These are phyloP conservation scores for Salix koriyanagi DNA, from an alignment of 345 rosid species.

Conservation along the genomic window DNA sequence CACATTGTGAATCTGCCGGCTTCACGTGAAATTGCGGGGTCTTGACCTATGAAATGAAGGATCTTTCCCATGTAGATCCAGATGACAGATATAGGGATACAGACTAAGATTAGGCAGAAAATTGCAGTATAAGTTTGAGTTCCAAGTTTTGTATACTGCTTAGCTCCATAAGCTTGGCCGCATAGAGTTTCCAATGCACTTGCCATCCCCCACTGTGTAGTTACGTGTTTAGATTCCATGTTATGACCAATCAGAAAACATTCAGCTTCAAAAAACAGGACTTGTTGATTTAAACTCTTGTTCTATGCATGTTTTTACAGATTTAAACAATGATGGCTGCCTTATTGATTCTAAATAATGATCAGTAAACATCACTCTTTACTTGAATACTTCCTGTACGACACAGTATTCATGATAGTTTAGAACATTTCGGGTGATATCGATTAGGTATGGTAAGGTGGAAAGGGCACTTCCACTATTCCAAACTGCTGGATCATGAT, in stretches of 20 bases:
- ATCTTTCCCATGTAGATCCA: slow-evolving; percentile 57
- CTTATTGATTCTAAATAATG: background rate
- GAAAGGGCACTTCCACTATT: background rate
- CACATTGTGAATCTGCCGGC: slow-evolving; percentile 51
- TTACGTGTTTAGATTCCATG: background rate
- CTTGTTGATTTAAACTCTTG: background rate
- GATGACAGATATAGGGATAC: slow-evolving; percentile 49
- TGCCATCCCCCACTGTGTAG: slow-evolving; percentile 61
- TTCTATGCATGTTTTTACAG: background rate
- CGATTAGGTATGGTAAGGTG: background rate
- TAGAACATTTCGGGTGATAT: background rate
- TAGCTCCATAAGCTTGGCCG: slow-evolving; percentile 82
- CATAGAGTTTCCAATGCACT: slow-evolving; percentile 72
- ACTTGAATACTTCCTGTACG: background rate
- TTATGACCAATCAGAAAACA: background rate
- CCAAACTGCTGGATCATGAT: background rate
- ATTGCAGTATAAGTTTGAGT: slow-evolving; percentile 54
- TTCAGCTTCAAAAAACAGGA: background rate
- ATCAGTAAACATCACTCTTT: background rate
- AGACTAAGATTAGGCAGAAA: slow-evolving; percentile 36
- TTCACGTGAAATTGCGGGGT: slow-evolving; percentile 49
- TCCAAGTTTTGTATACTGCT: slow-evolving; percentile 53
- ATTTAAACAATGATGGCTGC: background rate
- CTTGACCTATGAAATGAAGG: slow-evolving; percentile 51
- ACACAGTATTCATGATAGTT: background rate